Evolutionary conservation across 805 yeast species (phyloP), one percentile per base, ranked within the genome.

Genomic region (Millerago galiae): DNA sequence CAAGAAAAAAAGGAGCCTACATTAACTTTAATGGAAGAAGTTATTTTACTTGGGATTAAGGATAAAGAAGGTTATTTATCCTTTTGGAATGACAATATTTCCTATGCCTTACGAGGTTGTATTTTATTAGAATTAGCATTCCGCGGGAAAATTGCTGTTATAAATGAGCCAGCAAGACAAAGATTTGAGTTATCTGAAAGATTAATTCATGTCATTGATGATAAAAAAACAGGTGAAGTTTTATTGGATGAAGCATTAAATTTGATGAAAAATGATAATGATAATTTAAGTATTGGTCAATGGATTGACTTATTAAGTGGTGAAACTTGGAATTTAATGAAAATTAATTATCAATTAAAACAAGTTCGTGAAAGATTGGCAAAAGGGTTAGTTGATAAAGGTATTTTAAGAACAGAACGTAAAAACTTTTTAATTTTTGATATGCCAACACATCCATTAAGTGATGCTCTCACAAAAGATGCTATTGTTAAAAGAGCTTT

Each of bases 371-470:
- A 93, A 66, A 75, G 99, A 54, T 72, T 93, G 50, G 95, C 96
- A 42, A 93, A 93, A 65, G 99, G 99, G 1, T 72, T 93, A 41
- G 99, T 95, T 31, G 99, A 93, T 63, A 93, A 93, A 67, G 98
- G 99, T 17, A 82, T 93, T 36, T 74, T 95, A 57, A 81, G 96
- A 67, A 93, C 99, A 8, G 99, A 93, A 65, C 79, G 95, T 63
- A 88, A 90, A 61, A 93, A 88, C 67, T 93, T 93, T 61, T 79
- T 93, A 56, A 69, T 93, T 41, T 93, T 93, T 55, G 99, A 93
- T 63, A 93, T 93, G 97, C 96, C 99, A 26, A 93, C 99, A 8
- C 99, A 95, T 64, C 99, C 99, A 8, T 77, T 93, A 12, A 83
- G 90, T 27, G 99, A 93, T 63, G 74, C 83, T 35, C 68, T 79